These are phyloP conservation scores for Penicillium waksmanii DNA, from an alignment of 495 filamentous ascomycete genomes.

Conservation along the genomic window DNA sequence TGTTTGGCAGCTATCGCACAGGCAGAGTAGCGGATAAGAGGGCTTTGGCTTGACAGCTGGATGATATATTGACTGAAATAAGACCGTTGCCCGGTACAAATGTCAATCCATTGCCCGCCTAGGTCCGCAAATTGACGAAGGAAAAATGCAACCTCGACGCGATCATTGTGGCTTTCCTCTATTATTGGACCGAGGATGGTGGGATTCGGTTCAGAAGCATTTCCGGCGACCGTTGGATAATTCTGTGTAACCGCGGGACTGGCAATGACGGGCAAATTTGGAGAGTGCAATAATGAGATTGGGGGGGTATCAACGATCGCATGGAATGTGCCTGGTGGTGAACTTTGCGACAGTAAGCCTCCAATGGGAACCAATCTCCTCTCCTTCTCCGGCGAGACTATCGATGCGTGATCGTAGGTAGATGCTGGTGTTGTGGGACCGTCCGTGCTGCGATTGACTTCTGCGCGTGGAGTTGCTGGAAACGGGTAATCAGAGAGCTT, in stretches of 20 bases:
- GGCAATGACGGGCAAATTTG: neutral
- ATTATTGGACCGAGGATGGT: slow-evolving; percentile 1
- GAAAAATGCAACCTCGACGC: slow-evolving; percentile 24
- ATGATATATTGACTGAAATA: slow-evolving; percentile 25
- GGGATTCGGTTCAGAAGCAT: neutral
- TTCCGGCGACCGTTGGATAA: neutral
- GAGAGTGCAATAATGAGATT: neutral
- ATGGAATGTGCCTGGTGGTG: neutral
- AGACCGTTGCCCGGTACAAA: slow-evolving; percentile 14
- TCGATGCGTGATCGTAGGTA: neutral
- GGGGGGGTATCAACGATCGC: neutral
- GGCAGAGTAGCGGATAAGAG: slow-evolving; percentile 25
- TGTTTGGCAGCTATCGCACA: slow-evolving; percentile 29
- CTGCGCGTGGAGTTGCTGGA: no score
- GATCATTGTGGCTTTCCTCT: slow-evolving; percentile 20
- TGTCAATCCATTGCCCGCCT: slow-evolving; percentile 24
- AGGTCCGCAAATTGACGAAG: slow-evolving; percentile 24
- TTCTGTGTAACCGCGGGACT: neutral
- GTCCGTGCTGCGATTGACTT: no score
- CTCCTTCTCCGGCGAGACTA: neutral
- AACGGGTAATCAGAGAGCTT: no score
- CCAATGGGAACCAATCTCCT: neutral
- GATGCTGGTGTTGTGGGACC: neutral
- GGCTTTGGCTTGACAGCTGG: slow-evolving; percentile 12
- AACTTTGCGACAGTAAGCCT: slow-evolving; percentile 3